Percentiles rank a stretch among this genome's conserved stretches.
Conservation (phyloP, 371 early-diverging fungal species). For the Lichtheimia hyalospora region DNA sequence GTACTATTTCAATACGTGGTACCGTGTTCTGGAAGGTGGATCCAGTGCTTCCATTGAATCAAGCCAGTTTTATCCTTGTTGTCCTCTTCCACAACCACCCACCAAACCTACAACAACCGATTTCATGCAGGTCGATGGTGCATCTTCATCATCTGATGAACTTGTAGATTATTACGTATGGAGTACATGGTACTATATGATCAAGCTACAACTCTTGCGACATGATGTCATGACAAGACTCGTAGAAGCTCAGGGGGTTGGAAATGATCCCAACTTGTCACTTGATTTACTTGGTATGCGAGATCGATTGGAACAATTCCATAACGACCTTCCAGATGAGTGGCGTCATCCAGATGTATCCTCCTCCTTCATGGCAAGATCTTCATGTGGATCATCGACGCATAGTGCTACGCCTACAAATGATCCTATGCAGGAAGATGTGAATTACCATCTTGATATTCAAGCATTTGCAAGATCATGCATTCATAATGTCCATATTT, state of each 20-base stretch:
- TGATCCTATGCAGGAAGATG: not conserved
- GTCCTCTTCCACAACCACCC: slow-evolving; percentile 15
- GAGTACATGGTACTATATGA: slow-evolving; percentile 39
- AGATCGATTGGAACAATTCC: slow-evolving; percentile 30
- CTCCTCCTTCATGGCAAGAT: not conserved
- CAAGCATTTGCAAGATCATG: slow-evolving; percentile 13
- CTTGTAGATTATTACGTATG: slow-evolving; percentile 33
- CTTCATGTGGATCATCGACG: not conserved
- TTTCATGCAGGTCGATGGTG: not conserved
- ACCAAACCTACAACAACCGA: slow-evolving; percentile 12
- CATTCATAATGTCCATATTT: slow-evolving; percentile 23
- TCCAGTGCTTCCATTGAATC: slow-evolving; percentile 19
- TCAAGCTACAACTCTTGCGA: slow-evolving; percentile 38
- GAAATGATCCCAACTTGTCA: slow-evolving; percentile 21
- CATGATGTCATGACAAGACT: slow-evolving; percentile 32
- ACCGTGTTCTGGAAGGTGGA: slow-evolving; percentile 40
- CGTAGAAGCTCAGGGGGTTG: slow-evolving; percentile 17
- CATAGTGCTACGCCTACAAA: not conserved
- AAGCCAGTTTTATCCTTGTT: slow-evolving; percentile 31
- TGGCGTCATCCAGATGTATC: slow-evolving; percentile 22
- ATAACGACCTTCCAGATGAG: slow-evolving; percentile 26
- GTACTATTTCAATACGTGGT: slow-evolving; percentile 49
- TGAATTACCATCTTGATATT: slow-evolving; percentile 10
- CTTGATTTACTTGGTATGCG: slow-evolving; percentile 38
- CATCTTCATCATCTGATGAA: not conserved